phyloP scores from a whole-genome alignment of 176 grass and related monocot species.

The Raddia guianensis region DNA sequence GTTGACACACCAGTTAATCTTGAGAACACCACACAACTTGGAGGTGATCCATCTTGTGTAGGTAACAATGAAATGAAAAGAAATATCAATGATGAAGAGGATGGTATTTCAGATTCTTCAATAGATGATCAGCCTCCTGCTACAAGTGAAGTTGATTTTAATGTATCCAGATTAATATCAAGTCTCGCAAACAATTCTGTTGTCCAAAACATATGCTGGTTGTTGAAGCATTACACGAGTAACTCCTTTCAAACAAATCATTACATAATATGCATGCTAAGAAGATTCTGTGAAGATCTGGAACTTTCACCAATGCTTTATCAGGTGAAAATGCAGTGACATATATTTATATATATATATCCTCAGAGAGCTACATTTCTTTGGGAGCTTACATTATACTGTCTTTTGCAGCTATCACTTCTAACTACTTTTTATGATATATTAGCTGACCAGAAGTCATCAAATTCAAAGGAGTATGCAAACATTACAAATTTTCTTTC shows the following conservation, averaged over 20 bases:
- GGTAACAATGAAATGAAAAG: conserved; percentile 40
- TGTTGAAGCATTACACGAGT: conserved; percentile 87
- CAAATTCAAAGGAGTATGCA: conserved; percentile 66
- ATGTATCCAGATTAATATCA: conserved; percentile 68
- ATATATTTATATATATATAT: neutral
- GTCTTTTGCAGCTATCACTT: conserved; percentile 77
- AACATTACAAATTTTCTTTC: conserved; percentile 90
- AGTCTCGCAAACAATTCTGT: conserved; percentile 85
- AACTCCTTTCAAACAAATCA: conserved; percentile 91
- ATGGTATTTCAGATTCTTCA: conserved; percentile 72
- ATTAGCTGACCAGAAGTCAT: conserved; percentile 74
- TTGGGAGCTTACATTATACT: conserved; percentile 35
- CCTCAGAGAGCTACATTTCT: conserved; percentile 13
- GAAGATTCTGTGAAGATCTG: conserved; percentile 89
- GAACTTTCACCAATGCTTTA: conserved; percentile 92
- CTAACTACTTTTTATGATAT: conserved; percentile 85
- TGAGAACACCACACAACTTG: conserved; percentile 35
- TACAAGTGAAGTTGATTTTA: conserved; percentile 93
- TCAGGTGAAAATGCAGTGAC: conserved; percentile 63
- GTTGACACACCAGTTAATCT: conserved; percentile 39
- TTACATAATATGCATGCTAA: conserved; percentile 91
- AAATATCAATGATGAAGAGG: conserved; percentile 49
- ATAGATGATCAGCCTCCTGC: conserved; percentile 69
- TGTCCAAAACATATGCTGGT: conserved; percentile 90
- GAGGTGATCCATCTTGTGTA: conserved; percentile 38